Conservation (phyloP, 2,329 filamentous ascomycete genomes). For the Escovopsis sp. region DNA sequence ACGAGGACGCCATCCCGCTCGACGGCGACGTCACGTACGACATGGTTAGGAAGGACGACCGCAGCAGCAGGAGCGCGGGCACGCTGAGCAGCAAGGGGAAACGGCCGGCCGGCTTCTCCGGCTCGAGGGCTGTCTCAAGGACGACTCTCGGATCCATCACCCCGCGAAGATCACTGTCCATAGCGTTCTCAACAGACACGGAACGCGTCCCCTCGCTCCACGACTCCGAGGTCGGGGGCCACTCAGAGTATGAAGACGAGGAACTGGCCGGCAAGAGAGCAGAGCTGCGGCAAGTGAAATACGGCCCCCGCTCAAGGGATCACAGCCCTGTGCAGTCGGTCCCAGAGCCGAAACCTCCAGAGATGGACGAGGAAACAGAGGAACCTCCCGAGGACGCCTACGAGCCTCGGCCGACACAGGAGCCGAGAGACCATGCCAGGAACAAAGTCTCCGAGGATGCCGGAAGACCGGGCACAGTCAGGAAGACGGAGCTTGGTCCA, state of each 20-base stretch:
- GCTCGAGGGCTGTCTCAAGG: constrained; percentile 40
- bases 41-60: constrained; percentile 63
- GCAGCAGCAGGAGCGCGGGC: constrained; percentile 47
- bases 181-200: constrained; percentile 22
- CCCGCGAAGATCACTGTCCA: constrained; percentile 17
- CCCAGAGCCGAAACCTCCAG: constrained; percentile 10
- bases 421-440: not conserved
- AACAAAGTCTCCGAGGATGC: not conserved
- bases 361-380: constrained; percentile 9
- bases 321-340: constrained; percentile 5
- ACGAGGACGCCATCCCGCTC: constrained; percentile 84
- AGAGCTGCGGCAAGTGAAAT: constrained; percentile 36
- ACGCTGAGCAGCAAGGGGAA: constrained; percentile 48
- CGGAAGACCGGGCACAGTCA: constrained; percentile 1
- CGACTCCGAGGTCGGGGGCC: constrained; percentile 36
- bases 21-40: constrained; percentile 85
- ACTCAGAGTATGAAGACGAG: constrained; percentile 33
- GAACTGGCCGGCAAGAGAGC: constrained; percentile 37
- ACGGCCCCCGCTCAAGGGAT: constrained; percentile 30
- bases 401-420: too few relatives aligned
- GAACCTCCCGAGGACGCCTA: constrained; percentile 1
- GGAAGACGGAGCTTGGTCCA: constrained; percentile 15
- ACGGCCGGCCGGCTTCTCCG: constrained; percentile 24
- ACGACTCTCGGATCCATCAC: constrained; percentile 37
- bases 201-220: constrained; percentile 31